Base-by-base conservation (phyloP, 2,329 filamentous ascomycete genomes). In the Fusarium sp. region DNA sequence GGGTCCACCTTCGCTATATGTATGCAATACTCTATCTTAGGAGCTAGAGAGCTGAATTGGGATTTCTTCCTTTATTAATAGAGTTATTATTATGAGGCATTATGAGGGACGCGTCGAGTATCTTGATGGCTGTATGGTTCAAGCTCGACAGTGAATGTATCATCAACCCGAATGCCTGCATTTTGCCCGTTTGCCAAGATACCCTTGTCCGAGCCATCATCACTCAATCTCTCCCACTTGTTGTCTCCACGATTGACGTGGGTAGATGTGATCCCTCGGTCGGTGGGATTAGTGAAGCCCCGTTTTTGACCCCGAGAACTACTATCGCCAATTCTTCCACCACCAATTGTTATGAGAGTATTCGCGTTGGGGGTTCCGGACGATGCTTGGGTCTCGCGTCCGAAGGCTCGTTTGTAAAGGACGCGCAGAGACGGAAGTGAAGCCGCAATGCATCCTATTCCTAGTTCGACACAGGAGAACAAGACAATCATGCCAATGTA, bases 391-490 rank as follows among this genome's bases (percentile, higher is more conserved):
- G 54, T 14, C 3, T 42, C 54, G 28, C 30, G 34, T 1, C 54
- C 48, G 19, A 48, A 31, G 4, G 6, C 16, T 3, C 59, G 59
- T 9, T 37, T 41, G 18, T 53, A 58, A 16, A 62, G 6, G 1
- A 58, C 25, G 4, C 46, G 54, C 1, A 58, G 14, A 5, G 31
- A 46, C 3, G 59, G 42, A 1, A 46, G 42, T 2, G 45, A 58
- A 4, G 59, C 41, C 4, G 42, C 46, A 12, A 52, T 34, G 3
- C 46, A 58, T 13, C 54, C 48, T 4, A 58, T 41, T 7, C 54
- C 42, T 4, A 58, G 21, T 23, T 62, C 59, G 10, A 62, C 28
- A 31, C 58, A 62, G 12, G 58, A 62, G 8, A 62, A 45, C 2
- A 62, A 6, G 5, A 46, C 45, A 4, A 62, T 62, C n/a, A 57